Evolutionary conservation across 345 rosid genomes (phyloP).

Genomic region (Acer yangbiense): DNA sequence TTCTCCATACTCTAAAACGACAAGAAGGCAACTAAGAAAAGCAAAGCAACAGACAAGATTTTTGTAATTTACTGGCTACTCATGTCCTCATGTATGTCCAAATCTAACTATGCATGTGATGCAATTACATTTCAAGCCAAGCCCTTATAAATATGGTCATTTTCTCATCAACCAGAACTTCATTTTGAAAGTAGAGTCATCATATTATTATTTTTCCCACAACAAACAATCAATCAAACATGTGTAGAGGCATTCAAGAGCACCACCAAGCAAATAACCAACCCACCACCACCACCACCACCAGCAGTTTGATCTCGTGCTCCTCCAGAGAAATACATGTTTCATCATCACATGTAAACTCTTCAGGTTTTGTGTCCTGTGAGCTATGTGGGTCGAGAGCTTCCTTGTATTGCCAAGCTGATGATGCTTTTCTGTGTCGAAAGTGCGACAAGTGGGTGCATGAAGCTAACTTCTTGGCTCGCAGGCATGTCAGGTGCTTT

Average conservation of each 20-base stretch:
- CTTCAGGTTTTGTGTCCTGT: slow-evolving; percentile 37
- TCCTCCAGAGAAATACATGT: slow-evolving; percentile 15
- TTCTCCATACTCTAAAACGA: neutral
- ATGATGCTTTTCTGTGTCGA: slow-evolving; percentile 67
- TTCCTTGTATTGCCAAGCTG: slow-evolving; percentile 75
- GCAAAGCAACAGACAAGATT: neutral
- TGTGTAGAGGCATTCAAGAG: slow-evolving; percentile 53
- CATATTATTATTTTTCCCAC: neutral
- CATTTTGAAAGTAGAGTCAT: neutral
- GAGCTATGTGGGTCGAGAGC: slow-evolving; percentile 69
- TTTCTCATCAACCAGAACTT: neutral
- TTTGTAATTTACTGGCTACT: slow-evolving; percentile 30
- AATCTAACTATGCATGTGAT: slow-evolving; percentile 17
- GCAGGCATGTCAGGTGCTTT: slow-evolving; percentile 72
- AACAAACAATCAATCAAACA: slow-evolving; percentile 21
- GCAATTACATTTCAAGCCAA: neutral
- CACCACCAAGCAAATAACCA: slow-evolving; percentile 20
- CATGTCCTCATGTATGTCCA: slow-evolving; percentile 18
- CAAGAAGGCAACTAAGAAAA: neutral
- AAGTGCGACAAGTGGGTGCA: slow-evolving; percentile 79
- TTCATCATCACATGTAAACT: slow-evolving; percentile 12
- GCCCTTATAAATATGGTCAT: slow-evolving; percentile 2
- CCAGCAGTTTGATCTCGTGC: neutral
- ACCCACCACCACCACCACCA: no score
- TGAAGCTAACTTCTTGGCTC: slow-evolving; percentile 78